Conservation (phyloP, 306 rosid species). For the Abrus pulchellus region DNA sequence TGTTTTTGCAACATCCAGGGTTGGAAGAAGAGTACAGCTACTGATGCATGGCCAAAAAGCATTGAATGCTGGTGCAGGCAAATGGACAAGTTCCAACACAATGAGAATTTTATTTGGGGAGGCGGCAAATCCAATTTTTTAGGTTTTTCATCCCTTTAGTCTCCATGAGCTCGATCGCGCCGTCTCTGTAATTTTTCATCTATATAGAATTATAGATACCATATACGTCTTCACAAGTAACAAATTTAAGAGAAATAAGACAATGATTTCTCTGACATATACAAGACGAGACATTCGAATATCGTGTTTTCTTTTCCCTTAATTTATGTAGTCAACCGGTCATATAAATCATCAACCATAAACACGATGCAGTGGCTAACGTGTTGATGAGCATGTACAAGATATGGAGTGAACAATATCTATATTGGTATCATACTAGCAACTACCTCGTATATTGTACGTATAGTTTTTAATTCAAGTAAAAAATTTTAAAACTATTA, state of each 20-base stretch:
- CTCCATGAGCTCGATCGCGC: background rate
- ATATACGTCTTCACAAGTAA: background rate
- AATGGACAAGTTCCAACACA: constrained; percentile 49
- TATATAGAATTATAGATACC: background rate
- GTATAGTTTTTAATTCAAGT: too few relatives aligned
- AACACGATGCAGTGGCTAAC: background rate
- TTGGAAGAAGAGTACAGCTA: background rate
- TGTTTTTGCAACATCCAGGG: background rate
- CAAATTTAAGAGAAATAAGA: background rate
- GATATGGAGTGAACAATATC: background rate
- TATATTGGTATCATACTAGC: background rate
- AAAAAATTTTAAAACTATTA: too few relatives aligned
- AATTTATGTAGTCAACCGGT: background rate
- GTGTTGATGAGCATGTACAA: background rate
- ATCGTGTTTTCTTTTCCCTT: background rate
- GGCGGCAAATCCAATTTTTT: background rate
- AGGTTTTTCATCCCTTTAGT: background rate
- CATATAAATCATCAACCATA: background rate
- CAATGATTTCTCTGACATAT: background rate
- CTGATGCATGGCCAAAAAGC: constrained; percentile 54
- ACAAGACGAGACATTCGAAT: background rate
- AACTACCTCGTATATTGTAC: background rate
- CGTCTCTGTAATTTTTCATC: background rate
- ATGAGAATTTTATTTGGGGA: constrained; percentile 28
- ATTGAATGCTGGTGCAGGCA: constrained; percentile 62